Evolutionary conservation across 768 basidiomycete species (phyloP), one percentile per base, ranked within the genome.

Genomic region (Mycena indigotica): DNA sequence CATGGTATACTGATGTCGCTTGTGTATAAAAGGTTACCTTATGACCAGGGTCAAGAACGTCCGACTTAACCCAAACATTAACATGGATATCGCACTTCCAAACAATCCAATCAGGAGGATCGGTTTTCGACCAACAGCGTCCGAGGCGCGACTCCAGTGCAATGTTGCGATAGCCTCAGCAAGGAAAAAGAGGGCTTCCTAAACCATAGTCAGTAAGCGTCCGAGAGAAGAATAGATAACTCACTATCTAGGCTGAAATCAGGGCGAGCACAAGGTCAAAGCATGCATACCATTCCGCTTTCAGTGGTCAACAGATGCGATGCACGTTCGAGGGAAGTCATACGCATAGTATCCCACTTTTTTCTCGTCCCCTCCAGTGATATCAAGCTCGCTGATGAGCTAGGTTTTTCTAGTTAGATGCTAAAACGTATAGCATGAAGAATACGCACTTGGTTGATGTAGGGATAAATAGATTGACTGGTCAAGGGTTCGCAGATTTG

Each of bases 291-390:
- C 46, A 48, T 13, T 26, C 46, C 46, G 23, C 46, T 48, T 23
- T 6, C 24, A 44, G 46, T 8, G 32, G 17, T 35, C 32, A 17
- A 35, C 32, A 8, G 32, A 17, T 12, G 12, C n/a, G 46, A 12
- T n/a, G n/a, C n/a, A n/a, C n/a, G n/a, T n/a, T n/a, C n/a, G n/a
- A 48, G 5, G 15, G 41, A 23, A 44, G 41, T 88, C 63, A 28
- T 85, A 86, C 24, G 84, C 85, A 65, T 88, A 88, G 62, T 88
- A 88, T 26, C 87, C 87, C 3, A 86, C 82, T 71, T 84, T 84
- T 52, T 76, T 75, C 40, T 83, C 78, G 56, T 88, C 84, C 21
- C 86, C 86, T 19, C 81, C 82, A 3, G 84, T 86, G 25, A 88
- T 75, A 35, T 80, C 84, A n/a, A 87, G 73, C 60, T 85, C 86